Evolutionary conservation across 805 yeast genomes (phyloP).

Genomic region (Naumovozyma castellii): DNA sequence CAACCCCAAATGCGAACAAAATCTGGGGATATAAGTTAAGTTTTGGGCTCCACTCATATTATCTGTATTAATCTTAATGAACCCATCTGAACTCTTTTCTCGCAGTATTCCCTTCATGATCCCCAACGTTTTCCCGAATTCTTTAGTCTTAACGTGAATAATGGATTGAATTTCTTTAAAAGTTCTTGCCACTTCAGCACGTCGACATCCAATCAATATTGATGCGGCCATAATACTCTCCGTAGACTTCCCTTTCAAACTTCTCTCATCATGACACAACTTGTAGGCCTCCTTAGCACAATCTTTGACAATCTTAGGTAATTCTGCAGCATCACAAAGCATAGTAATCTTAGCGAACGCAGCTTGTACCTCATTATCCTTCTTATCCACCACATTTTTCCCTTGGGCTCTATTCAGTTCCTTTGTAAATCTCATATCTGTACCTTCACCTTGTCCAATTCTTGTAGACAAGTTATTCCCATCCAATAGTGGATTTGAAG

Average conservation of each 20-base stretch:
- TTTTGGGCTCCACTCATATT: conserved; percentile 71
- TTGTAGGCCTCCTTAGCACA: conserved; percentile 96
- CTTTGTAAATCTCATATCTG: conserved; percentile 77
- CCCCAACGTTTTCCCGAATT: conserved; percentile 84
- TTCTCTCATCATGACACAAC: conserved; percentile 76
- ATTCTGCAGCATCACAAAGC: conserved; percentile 93
- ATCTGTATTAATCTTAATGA: conserved; percentile 34
- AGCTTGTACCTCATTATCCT: conserved; percentile 76
- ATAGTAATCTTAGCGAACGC: conserved; percentile 88
- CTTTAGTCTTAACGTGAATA: conserved; percentile 88
- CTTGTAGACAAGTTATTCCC: conserved; percentile 87
- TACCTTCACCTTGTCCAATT: conserved; percentile 81
- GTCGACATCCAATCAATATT: conserved; percentile 86
- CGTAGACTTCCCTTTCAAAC: conserved; percentile 81
- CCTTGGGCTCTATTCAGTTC: conserved; percentile 87
- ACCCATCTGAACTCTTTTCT: conserved; percentile 33
- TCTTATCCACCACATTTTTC: conserved; percentile 73
- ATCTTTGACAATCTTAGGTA: conserved; percentile 92
- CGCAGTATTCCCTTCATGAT: conserved; percentile 63
- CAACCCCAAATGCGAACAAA: conserved; percentile 90
- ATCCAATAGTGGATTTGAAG: conserved; percentile 83
- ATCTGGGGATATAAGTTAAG: conserved; percentile 89
- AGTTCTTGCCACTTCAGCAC: conserved; percentile 87
- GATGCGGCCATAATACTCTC: conserved; percentile 96
- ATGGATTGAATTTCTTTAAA: conserved; percentile 93